Base-by-base conservation (phyloP, 78 protist genomes). In the Dictyostelium firmibasis region DNA sequence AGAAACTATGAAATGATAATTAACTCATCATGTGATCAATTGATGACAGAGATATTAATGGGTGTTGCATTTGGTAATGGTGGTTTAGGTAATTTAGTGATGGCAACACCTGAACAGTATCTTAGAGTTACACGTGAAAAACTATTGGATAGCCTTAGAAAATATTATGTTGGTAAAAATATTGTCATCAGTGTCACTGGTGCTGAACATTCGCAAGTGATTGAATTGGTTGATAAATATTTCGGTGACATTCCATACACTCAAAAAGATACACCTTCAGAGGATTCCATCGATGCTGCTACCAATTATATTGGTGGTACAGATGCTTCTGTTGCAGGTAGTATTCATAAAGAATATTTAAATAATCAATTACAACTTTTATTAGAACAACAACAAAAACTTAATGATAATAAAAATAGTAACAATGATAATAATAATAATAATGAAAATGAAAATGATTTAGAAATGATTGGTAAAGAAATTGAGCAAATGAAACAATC, bases 111-210 rank as follows among this genome's bases (percentile, higher is more conserved):
- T 4, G 78, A 83, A 29, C 57, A 53, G 5, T 82, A 44, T 2
- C 31, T 36, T 10, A 27, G 6, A 1, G 20, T 84, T 0, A 83
- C 64, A 7, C 62, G 29, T 14, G 83, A 91, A 0, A 27, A 25
- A 27, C 33, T 91, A 6, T 29, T 31, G 2, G 62, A 83, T 27
- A 3, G 84, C 0, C 3, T 76, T 0, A 13, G 33, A 13, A 53
- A 57, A 14, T 57, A 74, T 43, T 91, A 47, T 50, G 85, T 91
- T 6, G 95, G 95, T 29, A 83, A 83, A 67, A 91, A 91, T 74
- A 81, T 91, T 13, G 89, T 82, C 2, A 44, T 91, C 36, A 38
- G 84, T 16, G 82, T 41, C 2, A 84, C 91, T 18, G 95, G 95
- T 43, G 84, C 75, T 4, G 89, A 76, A 18, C 95, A 91, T 43